phyloP scores from a whole-genome alignment of 1,139 yeast genomes.

The Saccharomyces uvarum region DNA sequence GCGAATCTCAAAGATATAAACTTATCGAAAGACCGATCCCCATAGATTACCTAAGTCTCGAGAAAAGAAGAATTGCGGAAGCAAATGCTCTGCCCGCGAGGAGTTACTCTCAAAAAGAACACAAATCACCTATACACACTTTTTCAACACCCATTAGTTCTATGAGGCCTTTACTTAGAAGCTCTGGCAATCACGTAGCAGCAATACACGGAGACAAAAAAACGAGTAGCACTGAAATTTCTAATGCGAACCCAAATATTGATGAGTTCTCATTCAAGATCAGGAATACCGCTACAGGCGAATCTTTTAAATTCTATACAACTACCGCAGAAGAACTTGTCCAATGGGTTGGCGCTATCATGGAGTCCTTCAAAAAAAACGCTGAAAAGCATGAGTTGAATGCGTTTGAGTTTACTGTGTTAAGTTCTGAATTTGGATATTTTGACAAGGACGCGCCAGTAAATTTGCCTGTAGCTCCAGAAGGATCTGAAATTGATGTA shows the following conservation, averaged over 20 bases:
- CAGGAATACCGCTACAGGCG: slow-evolving; percentile 43
- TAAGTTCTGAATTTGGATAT: slow-evolving; percentile 62
- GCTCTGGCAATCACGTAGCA: slow-evolving; percentile 18
- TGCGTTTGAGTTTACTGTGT: slow-evolving; percentile 47
- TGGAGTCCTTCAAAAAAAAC: slow-evolving; percentile 48
- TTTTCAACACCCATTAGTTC: slow-evolving; percentile 20
- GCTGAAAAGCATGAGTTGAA: slow-evolving; percentile 42
- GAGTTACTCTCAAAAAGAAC: slow-evolving; percentile 9
- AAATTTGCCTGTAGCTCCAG: slow-evolving; percentile 53
- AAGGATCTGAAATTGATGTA: slow-evolving; percentile 56
- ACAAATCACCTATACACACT: slow-evolving; percentile 16
- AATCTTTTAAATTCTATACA: slow-evolving; percentile 52
- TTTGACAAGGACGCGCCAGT: slow-evolving; percentile 47
- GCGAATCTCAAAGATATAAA: slow-evolving; percentile 31
- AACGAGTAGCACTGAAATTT: slow-evolving; percentile 9
- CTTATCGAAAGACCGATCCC: slow-evolving; percentile 56
- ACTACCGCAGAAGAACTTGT: slow-evolving; percentile 47
- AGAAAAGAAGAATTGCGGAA: slow-evolving; percentile 26
- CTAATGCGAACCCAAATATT: slow-evolving; percentile 14
- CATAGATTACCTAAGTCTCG: slow-evolving; percentile 49
- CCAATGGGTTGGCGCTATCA: slow-evolving; percentile 53
- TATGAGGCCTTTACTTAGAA: slow-evolving; percentile 17
- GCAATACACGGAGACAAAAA: slow-evolving; percentile 9
- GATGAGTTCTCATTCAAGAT: slow-evolving; percentile 39
- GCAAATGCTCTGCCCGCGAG: neutral